phyloP scores from a whole-genome alignment of 2,329 filamentous ascomycete genomes.

The Dothistroma pini region DNA sequence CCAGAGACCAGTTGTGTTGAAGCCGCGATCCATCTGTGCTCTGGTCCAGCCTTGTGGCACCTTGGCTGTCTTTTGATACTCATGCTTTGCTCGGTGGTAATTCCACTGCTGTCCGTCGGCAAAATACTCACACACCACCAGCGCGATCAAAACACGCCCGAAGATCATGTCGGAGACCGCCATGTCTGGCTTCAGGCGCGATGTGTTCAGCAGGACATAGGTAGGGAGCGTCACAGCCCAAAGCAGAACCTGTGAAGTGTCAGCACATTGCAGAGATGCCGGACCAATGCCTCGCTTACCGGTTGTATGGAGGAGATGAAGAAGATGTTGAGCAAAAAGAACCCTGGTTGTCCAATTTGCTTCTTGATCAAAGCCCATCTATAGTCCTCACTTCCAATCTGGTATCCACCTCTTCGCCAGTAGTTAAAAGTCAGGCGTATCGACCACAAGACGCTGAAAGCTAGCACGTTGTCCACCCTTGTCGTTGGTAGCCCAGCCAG shows the following conservation, averaged over 20 bases:
- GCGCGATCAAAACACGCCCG: conserved; percentile 52
- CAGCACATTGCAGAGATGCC: background rate
- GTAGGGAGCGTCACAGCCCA: conserved; percentile 74
- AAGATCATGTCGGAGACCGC: conserved; percentile 56
- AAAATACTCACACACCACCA: conserved; percentile 68
- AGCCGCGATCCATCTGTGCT: conserved; percentile 83
- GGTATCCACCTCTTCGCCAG: conserved; percentile 90
- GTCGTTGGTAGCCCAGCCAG: conserved; percentile 66
- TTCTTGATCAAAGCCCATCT: conserved; percentile 77
- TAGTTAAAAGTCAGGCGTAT: conserved; percentile 85
- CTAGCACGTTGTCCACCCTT: conserved; percentile 67
- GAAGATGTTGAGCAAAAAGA: conserved; percentile 81
- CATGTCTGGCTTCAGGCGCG: conserved; percentile 55
- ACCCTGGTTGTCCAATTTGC: conserved; percentile 59
- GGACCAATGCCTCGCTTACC: conserved; percentile 34
- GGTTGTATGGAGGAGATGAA: conserved; percentile 82
- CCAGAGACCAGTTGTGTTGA: conserved; percentile 80
- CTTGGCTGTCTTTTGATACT: conserved; percentile 70
- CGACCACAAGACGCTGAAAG: conserved; percentile 68
- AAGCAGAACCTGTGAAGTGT: conserved; percentile 60
- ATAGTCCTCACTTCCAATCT: conserved; percentile 88
- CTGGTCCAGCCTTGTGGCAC: conserved; percentile 58
- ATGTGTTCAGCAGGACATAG: conserved; percentile 73
- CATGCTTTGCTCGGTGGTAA: conserved; percentile 75
- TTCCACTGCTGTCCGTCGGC: conserved; percentile 93